Evolutionary conservation across 768 basidiomycete genomes (phyloP), one percentile per base, ranked within the genome.

Genomic region (Dacryopinax spathularia): DNA sequence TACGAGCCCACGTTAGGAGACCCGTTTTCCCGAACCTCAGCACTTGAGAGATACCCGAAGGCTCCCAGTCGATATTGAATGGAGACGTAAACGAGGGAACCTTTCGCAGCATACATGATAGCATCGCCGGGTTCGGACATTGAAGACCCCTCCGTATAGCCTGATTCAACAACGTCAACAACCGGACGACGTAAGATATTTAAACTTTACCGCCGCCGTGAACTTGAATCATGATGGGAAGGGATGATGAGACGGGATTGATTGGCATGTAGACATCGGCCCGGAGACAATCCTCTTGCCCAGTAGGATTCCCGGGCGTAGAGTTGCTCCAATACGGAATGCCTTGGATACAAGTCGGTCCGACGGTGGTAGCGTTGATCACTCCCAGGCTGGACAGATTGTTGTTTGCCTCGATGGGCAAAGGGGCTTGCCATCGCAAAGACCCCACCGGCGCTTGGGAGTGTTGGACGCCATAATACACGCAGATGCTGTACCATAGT

Each of bases 251-350:
- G 48, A 31, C 31, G 2, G 48, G 48, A 2, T 31, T 56, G 25
- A 27, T 56, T 18, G 48, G 25, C 25, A 56, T 56, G 25, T 56
- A 56, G 25, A 56, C 48, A 56, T 56, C 48, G 15, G 48, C 12
- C 22, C 48, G 10, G 25, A 56, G 48, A 29, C 48, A 56, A 20
- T 56, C 48, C 20, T 56, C 48, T 29, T 56, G 48, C 9, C 48
- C 29, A 20, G 48, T 56, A 3, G 48, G 48, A 29, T 56, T 56
- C 5, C 48, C 48, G 7, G 48, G 48, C 13, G 48, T 56, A 10
- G 48, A 56, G 29, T 56, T 56, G 48, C 48, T 56, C 48, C 48
- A 56, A 18, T 56, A 56, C 5, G 48, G 48, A 29, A 56, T 56
- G 20, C 48, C 48, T 20, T 56, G 48, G 18, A 56, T 56, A 29